phyloP scores from a whole-genome alignment of 1,284 basidiomycete species.

The Violaceomyces palustris region DNA sequence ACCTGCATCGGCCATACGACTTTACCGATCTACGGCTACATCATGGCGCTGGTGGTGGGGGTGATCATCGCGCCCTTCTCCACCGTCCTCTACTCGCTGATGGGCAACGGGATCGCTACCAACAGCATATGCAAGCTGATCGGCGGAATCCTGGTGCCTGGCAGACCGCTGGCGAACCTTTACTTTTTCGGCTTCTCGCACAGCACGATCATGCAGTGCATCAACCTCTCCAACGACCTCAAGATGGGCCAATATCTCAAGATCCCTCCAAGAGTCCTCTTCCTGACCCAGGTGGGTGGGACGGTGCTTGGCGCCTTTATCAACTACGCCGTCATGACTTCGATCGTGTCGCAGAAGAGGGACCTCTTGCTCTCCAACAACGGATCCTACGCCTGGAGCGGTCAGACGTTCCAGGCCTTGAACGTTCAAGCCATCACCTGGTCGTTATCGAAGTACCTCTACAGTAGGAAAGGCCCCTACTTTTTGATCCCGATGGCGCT shows the following conservation, averaged over 20 bases:
- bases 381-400: slow-evolving; percentile 28
- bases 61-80: slow-evolving; percentile 16
- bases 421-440: slow-evolving; percentile 28
- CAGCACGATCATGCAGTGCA: slow-evolving; percentile 14
- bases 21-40: slow-evolving; percentile 16
- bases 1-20: slow-evolving; percentile 18
- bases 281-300: slow-evolving; percentile 19
- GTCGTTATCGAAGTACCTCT: slow-evolving; percentile 29
- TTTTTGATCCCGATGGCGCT: slow-evolving; percentile 23
- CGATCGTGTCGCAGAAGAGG: slow-evolving; percentile 10
- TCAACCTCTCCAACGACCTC: slow-evolving; percentile 12
- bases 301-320: slow-evolving; percentile 24
- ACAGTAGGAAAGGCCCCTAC: slow-evolving; percentile 8
- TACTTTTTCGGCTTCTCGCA: slow-evolving; percentile 33
- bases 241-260: slow-evolving; percentile 41
- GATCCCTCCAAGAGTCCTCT: slow-evolving; percentile 19
- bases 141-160: slow-evolving; percentile 23
- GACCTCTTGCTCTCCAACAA: slow-evolving; percentile 24
- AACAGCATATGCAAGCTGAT: slow-evolving; percentile 33
- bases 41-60: slow-evolving; percentile 9
- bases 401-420: slow-evolving; percentile 26
- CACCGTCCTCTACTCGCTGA: slow-evolving; percentile 8
- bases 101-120: slow-evolving; percentile 24
- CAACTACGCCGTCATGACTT: slow-evolving; percentile 26
- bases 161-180: slow-evolving; percentile 31